Evolutionary conservation across 2,329 filamentous ascomycete species (phyloP), one percentile per base, ranked within the genome.

Genomic region (Colletotrichum sp.): DNA sequence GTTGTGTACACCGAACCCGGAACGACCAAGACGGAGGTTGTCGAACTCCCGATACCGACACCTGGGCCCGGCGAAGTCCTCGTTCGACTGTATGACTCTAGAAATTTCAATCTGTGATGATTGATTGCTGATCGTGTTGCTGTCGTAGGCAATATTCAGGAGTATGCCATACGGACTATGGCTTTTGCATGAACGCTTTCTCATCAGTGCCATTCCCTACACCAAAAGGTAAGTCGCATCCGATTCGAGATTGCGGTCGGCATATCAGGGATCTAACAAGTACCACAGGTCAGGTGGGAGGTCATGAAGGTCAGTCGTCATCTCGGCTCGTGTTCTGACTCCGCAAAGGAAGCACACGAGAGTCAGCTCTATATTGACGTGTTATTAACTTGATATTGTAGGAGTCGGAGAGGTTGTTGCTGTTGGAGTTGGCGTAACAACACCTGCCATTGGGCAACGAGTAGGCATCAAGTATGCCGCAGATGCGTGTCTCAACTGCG

Each of bases 111-210:
- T 34, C n/a, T 16, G 26, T 26, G 7, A 13, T 36, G 26, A 4
- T 28, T 26, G n/a, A 18, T 32, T 30, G 21, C 65, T 71, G 12
- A 72, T 34, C 1, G 24, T 32, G 30, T 48, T 69, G 7, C 14
- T 24, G 43, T 64, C 14, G 10, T 13, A 79, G 79, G 14, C 77
- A 77, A 28, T 77, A 79, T 66, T 79, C 78, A n/a, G 78, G 78
- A 18, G 79, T 81, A 24, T 81, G 80, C 62, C 80, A 81, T 34
- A 81, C 80, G 8, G 79, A 81, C 58, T 79, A 80, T 61, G 79
- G 78, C 8, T 77, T 78, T 36, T 80, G 80, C 73, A 72, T 75
- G 34, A 78, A 78, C 36, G 66, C 75, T n/a, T 78, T 78, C 72
- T 73, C 59, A 32, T 75, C 72, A 38, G 62, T 76, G 14, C 78